These are phyloP conservation scores for Fomitopsis schrenkii DNA, from an alignment of 1,284 basidiomycete genomes.

Conservation along the genomic window DNA sequence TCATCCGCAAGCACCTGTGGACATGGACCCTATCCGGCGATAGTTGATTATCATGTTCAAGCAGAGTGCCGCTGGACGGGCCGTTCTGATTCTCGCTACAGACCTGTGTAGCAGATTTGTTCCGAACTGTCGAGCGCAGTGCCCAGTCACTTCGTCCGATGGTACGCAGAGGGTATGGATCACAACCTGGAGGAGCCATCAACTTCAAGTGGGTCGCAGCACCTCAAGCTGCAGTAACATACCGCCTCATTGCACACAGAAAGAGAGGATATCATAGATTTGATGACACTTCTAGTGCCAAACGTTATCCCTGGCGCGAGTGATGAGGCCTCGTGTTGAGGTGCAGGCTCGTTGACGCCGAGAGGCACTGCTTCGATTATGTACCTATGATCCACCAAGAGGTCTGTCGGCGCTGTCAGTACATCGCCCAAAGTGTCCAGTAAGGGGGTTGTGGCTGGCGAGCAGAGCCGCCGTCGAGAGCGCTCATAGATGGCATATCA, in stretches of 20 bases:
- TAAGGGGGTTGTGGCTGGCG: background rate
- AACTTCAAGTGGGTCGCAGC: background rate
- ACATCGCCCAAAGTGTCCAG: background rate
- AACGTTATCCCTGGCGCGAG: background rate
- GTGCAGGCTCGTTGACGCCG: background rate
- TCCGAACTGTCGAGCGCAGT: background rate
- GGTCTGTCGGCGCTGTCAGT: background rate
- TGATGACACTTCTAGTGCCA: background rate
- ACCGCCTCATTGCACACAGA: background rate
- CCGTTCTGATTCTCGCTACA: background rate
- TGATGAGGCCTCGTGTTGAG: background rate
- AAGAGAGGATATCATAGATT: background rate
- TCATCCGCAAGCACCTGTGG: background rate
- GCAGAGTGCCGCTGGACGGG: background rate
- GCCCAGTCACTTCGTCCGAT: background rate
- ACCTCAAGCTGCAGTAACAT: background rate
- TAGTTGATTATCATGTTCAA: background rate
- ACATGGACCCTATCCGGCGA: background rate
- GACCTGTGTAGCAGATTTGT: background rate
- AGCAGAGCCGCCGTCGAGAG: background rate
- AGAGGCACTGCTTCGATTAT: background rate
- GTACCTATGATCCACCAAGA: background rate
- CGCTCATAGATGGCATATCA: background rate
- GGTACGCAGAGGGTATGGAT: background rate
- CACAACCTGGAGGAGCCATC: background rate